Evolutionary conservation across 768 basidiomycete species (phyloP), one percentile per base, ranked within the genome.

Genomic region (Fistulinella prunicolor): DNA sequence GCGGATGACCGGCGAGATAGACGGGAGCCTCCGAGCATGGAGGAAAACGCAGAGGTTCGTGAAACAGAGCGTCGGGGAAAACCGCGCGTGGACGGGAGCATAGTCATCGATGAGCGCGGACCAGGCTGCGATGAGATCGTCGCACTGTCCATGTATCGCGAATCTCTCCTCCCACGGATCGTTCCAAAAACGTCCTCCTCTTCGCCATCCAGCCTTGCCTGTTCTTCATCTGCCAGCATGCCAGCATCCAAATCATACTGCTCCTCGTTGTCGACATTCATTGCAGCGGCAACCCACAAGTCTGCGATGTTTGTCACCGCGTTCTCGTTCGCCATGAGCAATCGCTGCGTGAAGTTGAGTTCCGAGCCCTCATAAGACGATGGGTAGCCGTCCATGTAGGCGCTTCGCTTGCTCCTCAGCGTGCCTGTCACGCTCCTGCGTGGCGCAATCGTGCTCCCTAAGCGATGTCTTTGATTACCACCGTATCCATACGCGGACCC

Each of bases 201-300:
- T 37, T 83, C 84, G 10, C 69, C 72, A 56, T 83, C 81, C 20
- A 55, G 55, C 35, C 32, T 39, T 10, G 41, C 46, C 8, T 55
- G 57, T 10, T 62, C 62, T 34, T 68, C 64, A n/a, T 60, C 66
- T 9, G 44, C 38, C 7, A 39, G 47, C 35, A 57, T 40, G 9
- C 47, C 51, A 46, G 66, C 58, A 9, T 74, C 77, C 16, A 69
- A 67, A 50, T 75, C 73, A 50, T 87, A 88, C 3, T 84, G 83
- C 47, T 93, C 85, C 54, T 94, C 92, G 57, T 89, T 87, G 61
- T 95, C 94, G 24, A 86, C 91, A 50, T 95, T 96, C 72, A 95
- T 91, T 6, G 95, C 96, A 17, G 94, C 89, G 5, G 93, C 92
- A 43, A 98, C 91, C 96, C 96, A 99, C 19, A 99, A 73, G 68